These are phyloP conservation scores for Corniculantispora saksenae DNA, from an alignment of 2,329 filamentous ascomycete genomes.

Conservation along the genomic window DNA sequence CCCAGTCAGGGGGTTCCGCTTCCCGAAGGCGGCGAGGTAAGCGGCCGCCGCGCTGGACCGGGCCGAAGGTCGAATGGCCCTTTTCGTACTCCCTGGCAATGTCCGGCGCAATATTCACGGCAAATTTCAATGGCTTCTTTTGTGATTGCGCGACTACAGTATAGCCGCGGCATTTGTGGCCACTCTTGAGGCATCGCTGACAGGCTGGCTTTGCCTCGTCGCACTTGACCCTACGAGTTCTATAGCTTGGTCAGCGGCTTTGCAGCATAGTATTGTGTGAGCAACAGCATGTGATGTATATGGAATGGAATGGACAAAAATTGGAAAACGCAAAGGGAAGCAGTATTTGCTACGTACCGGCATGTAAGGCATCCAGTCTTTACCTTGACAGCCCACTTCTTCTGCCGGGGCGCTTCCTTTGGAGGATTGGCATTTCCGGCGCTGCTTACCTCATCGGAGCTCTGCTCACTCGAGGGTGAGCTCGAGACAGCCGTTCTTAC, in stretches of 20 bases:
- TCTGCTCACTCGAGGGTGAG: background rate
- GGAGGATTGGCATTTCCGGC: background rate
- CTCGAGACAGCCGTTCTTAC: background rate
- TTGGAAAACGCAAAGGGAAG: background rate
- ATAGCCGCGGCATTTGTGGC: background rate
- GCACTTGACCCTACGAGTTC: constrained; percentile 1
- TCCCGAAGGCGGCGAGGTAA: background rate
- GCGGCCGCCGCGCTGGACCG: background rate
- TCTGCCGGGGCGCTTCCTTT: background rate
- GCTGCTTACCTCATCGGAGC: background rate
- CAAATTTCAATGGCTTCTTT: background rate
- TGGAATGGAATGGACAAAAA: background rate
- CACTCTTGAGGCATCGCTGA: background rate
- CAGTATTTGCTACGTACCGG: background rate
- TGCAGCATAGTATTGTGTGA: background rate
- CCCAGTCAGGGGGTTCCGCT: background rate
- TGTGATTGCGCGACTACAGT: background rate
- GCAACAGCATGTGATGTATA: background rate
- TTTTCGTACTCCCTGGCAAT: background rate
- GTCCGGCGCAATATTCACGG: background rate
- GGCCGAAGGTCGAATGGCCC: background rate
- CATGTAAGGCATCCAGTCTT: constrained; percentile 5
- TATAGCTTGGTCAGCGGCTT: background rate
- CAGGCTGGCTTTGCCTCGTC: constrained; percentile 14
- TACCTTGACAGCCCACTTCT: background rate